Percentiles rank a stretch among this genome's conserved stretches.
These are phyloP conservation scores for Trichophyton verrucosum DNA, from an alignment of 2,329 filamentous ascomycete genomes.

Conservation along the genomic window DNA sequence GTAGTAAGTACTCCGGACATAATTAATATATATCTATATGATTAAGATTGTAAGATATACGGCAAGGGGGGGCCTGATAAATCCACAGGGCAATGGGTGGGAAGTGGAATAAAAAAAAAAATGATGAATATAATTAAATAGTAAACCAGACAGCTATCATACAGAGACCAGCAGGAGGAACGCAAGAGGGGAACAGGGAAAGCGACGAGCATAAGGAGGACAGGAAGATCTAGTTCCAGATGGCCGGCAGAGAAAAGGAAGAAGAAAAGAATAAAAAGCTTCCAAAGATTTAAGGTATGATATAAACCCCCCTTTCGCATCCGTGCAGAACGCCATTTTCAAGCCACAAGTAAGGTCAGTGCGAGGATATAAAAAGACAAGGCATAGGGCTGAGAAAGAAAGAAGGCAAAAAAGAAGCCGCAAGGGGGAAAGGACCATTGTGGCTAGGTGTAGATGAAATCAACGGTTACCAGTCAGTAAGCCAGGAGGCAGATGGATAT, in stretches of 20 bases:
- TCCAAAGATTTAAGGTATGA: not conserved
- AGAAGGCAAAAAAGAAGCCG: not conserved
- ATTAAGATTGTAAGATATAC: not conserved
- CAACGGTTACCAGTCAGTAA: not conserved
- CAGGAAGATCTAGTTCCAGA: not conserved
- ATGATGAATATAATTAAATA: not conserved
- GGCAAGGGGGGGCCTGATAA: not conserved
- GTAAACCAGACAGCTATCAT: not conserved
- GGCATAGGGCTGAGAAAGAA: not conserved
- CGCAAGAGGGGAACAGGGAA: not conserved
- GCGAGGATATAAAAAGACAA: not conserved
- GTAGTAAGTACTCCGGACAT: too few relatives aligned
- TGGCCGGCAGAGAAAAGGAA: not conserved
- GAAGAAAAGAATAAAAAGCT: not conserved
- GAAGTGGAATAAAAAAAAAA: not conserved
- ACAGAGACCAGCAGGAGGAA: not conserved
- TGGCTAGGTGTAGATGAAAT: not conserved
- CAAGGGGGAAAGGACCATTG: too few relatives aligned
- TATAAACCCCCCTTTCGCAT: not conserved
- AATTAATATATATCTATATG: not conserved
- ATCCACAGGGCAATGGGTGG: not conserved
- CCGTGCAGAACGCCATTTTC: not conserved
- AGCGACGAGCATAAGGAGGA: not conserved
- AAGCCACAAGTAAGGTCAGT: conserved; percentile 1
- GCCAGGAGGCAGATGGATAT: not conserved